phyloP scores from a whole-genome alignment of 2,329 filamentous ascomycete species.

The Fusarium burgessii region DNA sequence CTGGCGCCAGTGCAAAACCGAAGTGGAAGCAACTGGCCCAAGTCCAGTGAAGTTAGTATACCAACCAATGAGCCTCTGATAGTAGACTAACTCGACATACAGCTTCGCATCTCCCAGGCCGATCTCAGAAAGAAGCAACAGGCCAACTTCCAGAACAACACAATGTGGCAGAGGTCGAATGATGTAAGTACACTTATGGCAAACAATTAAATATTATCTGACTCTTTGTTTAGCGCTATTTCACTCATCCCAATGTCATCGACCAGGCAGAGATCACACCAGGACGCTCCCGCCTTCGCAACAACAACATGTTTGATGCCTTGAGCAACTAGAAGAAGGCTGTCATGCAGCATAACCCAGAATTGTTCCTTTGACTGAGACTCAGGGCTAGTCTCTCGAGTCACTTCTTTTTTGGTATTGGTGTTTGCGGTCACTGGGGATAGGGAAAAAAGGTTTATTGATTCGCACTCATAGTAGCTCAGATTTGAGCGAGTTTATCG shows the following conservation, averaged over 20 bases:
- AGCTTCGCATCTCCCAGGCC: conserved; percentile 35
- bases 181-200: not conserved
- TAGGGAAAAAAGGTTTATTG: not conserved
- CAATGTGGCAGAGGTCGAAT: not conserved
- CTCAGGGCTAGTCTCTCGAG: not conserved
- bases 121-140: conserved; percentile 29
- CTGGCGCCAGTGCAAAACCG: not conserved
- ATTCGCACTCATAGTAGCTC: not conserved
- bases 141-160: not conserved
- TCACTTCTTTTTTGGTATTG: not conserved
- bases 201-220: not conserved
- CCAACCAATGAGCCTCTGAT: not conserved
- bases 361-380: not conserved
- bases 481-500: not conserved
- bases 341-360: not conserved
- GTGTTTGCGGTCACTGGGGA: not conserved
- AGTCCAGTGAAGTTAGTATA: conserved; percentile 35
- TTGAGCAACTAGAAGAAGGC: not conserved
- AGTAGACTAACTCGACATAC: not conserved
- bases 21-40: conserved; percentile 43
- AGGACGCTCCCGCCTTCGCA: conserved; percentile 23
- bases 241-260: not conserved
- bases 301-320: conserved; percentile 42
- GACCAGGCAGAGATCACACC: not conserved
- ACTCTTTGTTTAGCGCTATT: conserved; percentile 1